These are phyloP conservation scores for Leccinum incarnatum DNA, from an alignment of 768 basidiomycete genomes.

Conservation along the genomic window DNA sequence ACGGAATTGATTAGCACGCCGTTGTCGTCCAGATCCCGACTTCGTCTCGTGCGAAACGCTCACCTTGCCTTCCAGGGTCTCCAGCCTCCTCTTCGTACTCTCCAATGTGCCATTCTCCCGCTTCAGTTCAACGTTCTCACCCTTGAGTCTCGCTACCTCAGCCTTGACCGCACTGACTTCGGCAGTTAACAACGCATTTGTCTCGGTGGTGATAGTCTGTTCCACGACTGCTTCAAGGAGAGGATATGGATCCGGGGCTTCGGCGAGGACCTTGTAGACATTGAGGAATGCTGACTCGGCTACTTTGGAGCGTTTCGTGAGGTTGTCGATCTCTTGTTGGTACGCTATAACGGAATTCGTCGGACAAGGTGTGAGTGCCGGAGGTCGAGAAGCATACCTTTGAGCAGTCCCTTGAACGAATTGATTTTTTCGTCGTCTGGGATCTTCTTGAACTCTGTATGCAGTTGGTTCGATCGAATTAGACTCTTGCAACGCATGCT, in stretches of 20 bases:
- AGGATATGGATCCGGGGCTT: constrained; percentile 97
- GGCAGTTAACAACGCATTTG: constrained; percentile 35
- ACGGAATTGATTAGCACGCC: not conserved
- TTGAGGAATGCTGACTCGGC: constrained; percentile 97
- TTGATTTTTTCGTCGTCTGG: constrained; percentile 85
- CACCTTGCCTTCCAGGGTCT: constrained; percentile 83
- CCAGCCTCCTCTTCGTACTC: constrained; percentile 68
- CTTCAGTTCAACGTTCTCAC: constrained; percentile 82
- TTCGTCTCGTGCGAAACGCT: constrained; percentile 10
- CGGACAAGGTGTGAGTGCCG: not conserved
- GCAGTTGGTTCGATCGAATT: not conserved
- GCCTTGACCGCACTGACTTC: constrained; percentile 76
- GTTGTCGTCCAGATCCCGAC: not conserved
- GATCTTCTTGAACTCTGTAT: constrained; percentile 91
- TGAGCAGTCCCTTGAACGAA: constrained; percentile 87
- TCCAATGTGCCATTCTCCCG: constrained; percentile 68
- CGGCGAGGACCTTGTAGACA: constrained; percentile 93
- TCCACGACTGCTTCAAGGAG: constrained; percentile 94
- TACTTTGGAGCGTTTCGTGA: constrained; percentile 88
- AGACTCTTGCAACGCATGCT: not conserved
- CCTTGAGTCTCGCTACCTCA: constrained; percentile 68
- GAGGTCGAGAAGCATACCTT: constrained; percentile 47
- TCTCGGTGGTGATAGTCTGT: constrained; percentile 78
- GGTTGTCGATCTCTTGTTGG: constrained; percentile 93
- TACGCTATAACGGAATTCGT: constrained; percentile 55